phyloP scores from a whole-genome alignment of 2,329 filamentous ascomycete species.

The Ceratocystis ficicola region DNA sequence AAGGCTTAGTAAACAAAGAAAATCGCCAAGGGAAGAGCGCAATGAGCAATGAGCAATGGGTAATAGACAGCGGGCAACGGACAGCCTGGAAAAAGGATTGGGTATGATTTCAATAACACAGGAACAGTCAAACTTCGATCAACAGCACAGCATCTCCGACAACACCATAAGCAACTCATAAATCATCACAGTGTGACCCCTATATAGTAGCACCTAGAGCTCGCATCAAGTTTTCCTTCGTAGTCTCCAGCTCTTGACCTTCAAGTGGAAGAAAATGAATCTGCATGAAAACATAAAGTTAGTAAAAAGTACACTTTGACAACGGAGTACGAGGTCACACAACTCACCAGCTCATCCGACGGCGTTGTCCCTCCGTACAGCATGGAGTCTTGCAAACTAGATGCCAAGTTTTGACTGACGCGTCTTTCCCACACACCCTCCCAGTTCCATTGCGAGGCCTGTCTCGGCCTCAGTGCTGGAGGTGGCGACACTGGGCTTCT shows the following conservation, averaged over 20 bases:
- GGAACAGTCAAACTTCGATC: constrained; percentile 22
- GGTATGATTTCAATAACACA: constrained; percentile 20
- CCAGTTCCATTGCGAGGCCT: constrained; percentile 90
- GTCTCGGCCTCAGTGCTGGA: constrained; percentile 29
- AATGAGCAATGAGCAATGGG: too few species aligned
- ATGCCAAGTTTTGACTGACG: constrained; percentile 64
- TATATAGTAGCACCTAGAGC: constrained; percentile 27
- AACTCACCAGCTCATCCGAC: constrained; percentile 60
- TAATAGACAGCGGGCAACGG: not conserved
- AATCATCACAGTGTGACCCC: not conserved
- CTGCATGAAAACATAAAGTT: constrained; percentile 29
- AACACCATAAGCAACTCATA: constrained; percentile 27
- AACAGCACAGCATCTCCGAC: constrained; percentile 8
- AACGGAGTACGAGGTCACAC: not conserved
- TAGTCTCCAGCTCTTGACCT: constrained; percentile 43
- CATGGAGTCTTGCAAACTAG: constrained; percentile 65
- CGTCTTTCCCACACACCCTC: constrained; percentile 92
- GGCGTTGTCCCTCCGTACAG: constrained; percentile 54
- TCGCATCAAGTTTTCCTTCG: constrained; percentile 47
- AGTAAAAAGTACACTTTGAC: constrained; percentile 23
- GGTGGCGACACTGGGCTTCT: constrained; percentile 20
- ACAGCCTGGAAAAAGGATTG: constrained; percentile 1
- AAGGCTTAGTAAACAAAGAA: constrained; percentile 21
- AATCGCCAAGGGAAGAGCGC: constrained; percentile 16
- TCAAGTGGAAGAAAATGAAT: constrained; percentile 57